phyloP scores from a whole-genome alignment of 2,329 filamentous ascomycete species.

The Colletotrichum lini region DNA sequence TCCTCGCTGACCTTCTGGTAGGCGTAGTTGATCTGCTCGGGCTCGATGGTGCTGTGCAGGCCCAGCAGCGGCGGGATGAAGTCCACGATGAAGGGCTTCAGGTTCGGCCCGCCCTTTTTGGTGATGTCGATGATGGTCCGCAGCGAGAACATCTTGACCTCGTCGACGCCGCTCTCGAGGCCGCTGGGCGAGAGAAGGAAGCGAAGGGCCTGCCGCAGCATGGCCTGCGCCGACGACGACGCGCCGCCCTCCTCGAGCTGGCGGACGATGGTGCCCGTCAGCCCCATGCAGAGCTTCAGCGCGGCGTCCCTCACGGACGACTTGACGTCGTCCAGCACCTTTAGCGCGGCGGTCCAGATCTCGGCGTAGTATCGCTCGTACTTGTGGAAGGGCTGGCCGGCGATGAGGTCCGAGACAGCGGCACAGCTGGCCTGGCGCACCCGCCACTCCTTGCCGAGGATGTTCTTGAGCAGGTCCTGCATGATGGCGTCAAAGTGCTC shows the following conservation, averaged over 20 bases:
- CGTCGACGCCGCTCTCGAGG: slow-evolving; percentile 88
- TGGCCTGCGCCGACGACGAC: slow-evolving; percentile 78
- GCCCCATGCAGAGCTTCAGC: slow-evolving; percentile 82
- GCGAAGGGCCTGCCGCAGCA: slow-evolving; percentile 89
- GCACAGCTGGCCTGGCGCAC: slow-evolving; percentile 93
- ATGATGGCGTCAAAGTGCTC: slow-evolving; percentile 91
- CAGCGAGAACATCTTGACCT: slow-evolving; percentile 88
- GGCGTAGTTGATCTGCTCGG: slow-evolving; percentile 90
- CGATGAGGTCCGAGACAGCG: slow-evolving; percentile 89
- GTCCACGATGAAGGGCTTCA: slow-evolving; percentile 85
- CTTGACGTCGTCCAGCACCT: slow-evolving; percentile 97
- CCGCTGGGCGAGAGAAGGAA: slow-evolving; percentile 92
- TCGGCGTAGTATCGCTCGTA: slow-evolving; percentile 89
- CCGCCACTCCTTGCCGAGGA: slow-evolving; percentile 93
- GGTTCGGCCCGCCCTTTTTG: slow-evolving; percentile 85
- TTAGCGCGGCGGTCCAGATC: slow-evolving; percentile 89
- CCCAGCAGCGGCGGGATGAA: slow-evolving; percentile 87
- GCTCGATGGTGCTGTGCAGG: slow-evolving; percentile 89
- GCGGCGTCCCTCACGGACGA: slow-evolving; percentile 87
- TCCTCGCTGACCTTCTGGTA: slow-evolving; percentile 92
- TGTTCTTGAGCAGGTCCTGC: slow-evolving; percentile 86
- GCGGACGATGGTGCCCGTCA: slow-evolving; percentile 88
- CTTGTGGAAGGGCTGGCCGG: slow-evolving; percentile 80
- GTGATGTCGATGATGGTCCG: slow-evolving; percentile 88
- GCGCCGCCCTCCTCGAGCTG: slow-evolving; percentile 85